These are phyloP conservation scores for Rhizoclosmatium globosum DNA, from an alignment of 192 early-diverging fungal species.

Conservation along the genomic window DNA sequence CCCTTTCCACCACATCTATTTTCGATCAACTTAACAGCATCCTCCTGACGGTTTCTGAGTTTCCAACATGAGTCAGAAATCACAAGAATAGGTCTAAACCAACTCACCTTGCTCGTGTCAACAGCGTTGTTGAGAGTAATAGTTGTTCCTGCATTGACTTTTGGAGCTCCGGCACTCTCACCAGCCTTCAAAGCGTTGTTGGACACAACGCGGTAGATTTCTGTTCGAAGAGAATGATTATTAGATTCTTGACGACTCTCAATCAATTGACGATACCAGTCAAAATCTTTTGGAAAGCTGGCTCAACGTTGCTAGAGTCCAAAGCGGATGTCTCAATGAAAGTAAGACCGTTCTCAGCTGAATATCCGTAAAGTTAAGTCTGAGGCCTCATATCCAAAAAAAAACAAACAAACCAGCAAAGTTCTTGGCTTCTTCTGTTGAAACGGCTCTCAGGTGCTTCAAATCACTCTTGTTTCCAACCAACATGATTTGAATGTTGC, in stretches of 20 bases:
- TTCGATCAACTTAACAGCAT: conserved; percentile 21
- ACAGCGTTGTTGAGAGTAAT: conserved; percentile 9
- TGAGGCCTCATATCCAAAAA: not conserved
- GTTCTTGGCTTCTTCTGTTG: conserved; percentile 88
- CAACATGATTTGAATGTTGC: conserved; percentile 63
- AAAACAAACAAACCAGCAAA: conserved; percentile 79
- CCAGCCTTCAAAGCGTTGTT: conserved; percentile 89
- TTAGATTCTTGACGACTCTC: not conserved
- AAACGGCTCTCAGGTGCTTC: conserved; percentile 71
- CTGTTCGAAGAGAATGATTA: conserved; percentile 43
- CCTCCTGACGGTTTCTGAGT: conserved; percentile 23
- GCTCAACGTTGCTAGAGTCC: conserved; percentile 96
- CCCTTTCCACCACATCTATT: not conserved
- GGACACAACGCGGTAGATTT: conserved; percentile 96
- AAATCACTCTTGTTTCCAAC: conserved; percentile 89
- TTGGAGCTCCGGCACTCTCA: conserved; percentile 12
- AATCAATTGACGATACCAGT: conserved; percentile 66
- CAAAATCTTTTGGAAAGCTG: conserved; percentile 94
- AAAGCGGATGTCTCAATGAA: conserved; percentile 99
- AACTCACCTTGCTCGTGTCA: not conserved
- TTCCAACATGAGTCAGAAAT: not conserved
- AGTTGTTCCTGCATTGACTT: not conserved
- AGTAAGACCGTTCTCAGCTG: conserved; percentile 89
- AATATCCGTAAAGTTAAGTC: not conserved
- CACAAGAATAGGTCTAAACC: not conserved